Evolutionary conservation across 495 filamentous ascomycete genomes (phyloP).

Genomic region (Penicillium fimorum): DNA sequence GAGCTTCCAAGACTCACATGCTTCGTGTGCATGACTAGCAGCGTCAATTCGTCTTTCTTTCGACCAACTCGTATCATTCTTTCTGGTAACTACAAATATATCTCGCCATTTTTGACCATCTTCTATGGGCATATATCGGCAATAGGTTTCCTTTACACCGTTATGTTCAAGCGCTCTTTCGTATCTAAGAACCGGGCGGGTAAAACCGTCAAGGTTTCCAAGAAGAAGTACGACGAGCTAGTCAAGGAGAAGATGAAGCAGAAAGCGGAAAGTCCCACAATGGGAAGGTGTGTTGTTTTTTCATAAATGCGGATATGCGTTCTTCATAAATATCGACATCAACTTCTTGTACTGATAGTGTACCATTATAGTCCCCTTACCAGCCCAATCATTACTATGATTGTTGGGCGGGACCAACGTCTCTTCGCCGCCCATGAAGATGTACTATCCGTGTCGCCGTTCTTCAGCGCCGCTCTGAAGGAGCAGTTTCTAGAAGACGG

Average conservation of each 20-base stretch:
- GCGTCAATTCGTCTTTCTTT: conserved; percentile 37
- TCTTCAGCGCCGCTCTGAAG: conserved; percentile 54
- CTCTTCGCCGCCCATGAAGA: conserved; percentile 74
- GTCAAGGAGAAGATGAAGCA: conserved; percentile 74
- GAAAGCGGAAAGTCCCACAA: conserved; percentile 53
- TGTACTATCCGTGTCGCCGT: conserved; percentile 58
- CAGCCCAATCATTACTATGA: conserved; percentile 79
- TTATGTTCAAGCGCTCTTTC: conserved; percentile 86
- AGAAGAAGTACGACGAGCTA: conserved; percentile 70
- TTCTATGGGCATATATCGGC: conserved; percentile 9
- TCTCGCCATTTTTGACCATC: conserved; percentile 22
- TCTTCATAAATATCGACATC: not conserved
- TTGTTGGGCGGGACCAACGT: conserved; percentile 75
- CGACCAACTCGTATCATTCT: conserved; percentile 40
- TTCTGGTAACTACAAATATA: conserved; percentile 29
- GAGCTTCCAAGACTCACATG: conserved; percentile 40
- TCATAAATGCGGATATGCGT: conserved; percentile 10
- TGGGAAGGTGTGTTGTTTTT: conserved; percentile 37
- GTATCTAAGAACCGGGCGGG: conserved; percentile 69
- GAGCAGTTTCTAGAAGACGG: conserved; percentile 57
- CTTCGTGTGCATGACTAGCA: conserved; percentile 36
- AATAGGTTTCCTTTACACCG: conserved; percentile 33
- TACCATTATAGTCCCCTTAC: conserved; percentile 52
- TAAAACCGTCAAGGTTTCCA: conserved; percentile 71
- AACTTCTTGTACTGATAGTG: not conserved